Evolutionary conservation across 257 asterid species (phyloP).

Genomic region (Solanum gandarillasii): DNA sequence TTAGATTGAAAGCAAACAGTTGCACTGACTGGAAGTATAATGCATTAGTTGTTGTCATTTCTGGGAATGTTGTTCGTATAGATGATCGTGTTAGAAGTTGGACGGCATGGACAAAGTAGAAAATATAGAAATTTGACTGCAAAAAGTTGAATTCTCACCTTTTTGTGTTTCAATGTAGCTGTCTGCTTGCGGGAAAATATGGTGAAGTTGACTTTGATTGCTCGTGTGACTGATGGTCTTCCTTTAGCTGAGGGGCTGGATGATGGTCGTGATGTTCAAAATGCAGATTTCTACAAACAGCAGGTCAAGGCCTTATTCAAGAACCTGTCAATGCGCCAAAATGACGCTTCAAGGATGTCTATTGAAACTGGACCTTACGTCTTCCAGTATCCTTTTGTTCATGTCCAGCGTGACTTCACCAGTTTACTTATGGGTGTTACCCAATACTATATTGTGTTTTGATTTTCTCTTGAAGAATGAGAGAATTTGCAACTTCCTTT

Average conservation of each 20-base stretch:
- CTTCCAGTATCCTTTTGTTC: constrained; percentile 77
- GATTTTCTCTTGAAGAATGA: not conserved
- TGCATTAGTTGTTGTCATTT: not conserved
- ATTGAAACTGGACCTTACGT: constrained; percentile 82
- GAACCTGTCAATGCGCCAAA: constrained; percentile 77
- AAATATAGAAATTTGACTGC: not conserved
- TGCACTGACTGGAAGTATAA: not conserved
- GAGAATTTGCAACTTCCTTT: not conserved
- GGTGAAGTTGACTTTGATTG: constrained; percentile 94
- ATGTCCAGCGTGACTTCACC: not conserved
- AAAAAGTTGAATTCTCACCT: not conserved
- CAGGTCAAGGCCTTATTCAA: constrained; percentile 84
- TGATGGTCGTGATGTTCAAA: constrained; percentile 85
- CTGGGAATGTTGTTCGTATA: not conserved
- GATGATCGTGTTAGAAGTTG: not conserved
- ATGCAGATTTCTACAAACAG: constrained; percentile 76
- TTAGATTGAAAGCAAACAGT: not conserved
- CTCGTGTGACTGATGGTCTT: constrained; percentile 97
- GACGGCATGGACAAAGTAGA: not conserved
- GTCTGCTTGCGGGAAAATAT: constrained; percentile 27
- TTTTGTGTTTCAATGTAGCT: not conserved
- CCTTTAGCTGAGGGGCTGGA: constrained; percentile 91
- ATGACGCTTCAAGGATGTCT: constrained; percentile 92
- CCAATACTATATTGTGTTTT: not conserved
- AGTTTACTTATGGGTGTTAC: not conserved